Evolutionary conservation across 192 early-diverging fungal species (phyloP).

Genomic region (Physocladia obscura): DNA sequence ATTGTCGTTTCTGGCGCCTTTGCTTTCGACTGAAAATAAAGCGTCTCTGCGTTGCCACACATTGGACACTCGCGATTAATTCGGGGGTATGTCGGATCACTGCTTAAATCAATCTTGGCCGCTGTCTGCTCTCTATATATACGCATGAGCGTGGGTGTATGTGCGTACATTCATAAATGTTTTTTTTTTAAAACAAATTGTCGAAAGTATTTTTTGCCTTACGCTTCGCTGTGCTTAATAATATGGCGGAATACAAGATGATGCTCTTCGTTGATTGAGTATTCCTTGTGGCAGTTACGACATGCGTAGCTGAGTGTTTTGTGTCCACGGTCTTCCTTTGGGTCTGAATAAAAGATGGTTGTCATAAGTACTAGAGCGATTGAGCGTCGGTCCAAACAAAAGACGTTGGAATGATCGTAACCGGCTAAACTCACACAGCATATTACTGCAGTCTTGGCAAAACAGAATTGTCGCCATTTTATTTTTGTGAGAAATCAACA

Average conservation of each 20-base stretch:
- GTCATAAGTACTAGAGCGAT: background rate
- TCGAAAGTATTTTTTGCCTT: no score
- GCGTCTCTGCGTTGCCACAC: conserved; percentile 36
- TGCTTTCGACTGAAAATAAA: conserved; percentile 50
- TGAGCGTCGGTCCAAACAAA: conserved; percentile 20
- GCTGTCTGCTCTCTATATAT: conserved; percentile 45
- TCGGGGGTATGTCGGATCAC: conserved; percentile 56
- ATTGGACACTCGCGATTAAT: conserved; percentile 37
- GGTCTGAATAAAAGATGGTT: conserved; percentile 31
- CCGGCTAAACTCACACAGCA: conserved; percentile 9
- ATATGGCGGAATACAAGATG: conserved; percentile 47
- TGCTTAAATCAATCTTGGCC: conserved; percentile 42
- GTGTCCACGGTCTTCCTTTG: conserved; percentile 47
- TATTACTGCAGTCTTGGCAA: conserved; percentile 32
- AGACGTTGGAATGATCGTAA: no score
- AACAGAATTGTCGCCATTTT: conserved; percentile 16
- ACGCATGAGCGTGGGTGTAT: no score
- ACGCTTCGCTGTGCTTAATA: conserved; percentile 44
- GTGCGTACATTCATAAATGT: no score
- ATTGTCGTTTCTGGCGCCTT: conserved; percentile 49
- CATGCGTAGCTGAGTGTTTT: conserved; percentile 47
- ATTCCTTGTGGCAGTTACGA: conserved; percentile 54
- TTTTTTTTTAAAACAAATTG: background rate
- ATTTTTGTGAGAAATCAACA: no score
- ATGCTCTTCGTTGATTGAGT: conserved; percentile 26